Evolutionary conservation across 768 basidiomycete genomes (phyloP).

Genomic region (Leccinum arenicola): DNA sequence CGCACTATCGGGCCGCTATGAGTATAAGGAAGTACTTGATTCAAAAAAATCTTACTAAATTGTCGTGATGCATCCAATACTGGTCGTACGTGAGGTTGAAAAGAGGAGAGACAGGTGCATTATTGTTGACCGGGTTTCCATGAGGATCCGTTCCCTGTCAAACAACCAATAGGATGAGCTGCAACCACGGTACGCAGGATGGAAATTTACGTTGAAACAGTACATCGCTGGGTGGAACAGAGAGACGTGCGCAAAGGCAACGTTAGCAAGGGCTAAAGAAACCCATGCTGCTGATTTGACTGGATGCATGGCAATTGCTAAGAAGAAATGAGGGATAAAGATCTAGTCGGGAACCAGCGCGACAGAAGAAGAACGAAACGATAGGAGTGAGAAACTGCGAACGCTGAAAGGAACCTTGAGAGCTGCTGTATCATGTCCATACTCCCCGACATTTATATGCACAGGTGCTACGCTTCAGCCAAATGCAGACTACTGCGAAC

Average conservation of each 20-base stretch:
- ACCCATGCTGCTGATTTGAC: conserved; percentile 1
- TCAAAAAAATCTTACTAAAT: conserved; percentile 3
- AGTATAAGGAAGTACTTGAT: not conserved
- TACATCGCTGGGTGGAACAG: not conserved
- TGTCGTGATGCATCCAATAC: conserved; percentile 2
- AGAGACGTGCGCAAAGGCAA: conserved; percentile 6
- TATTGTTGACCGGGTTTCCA: not conserved
- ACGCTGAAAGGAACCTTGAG: not conserved
- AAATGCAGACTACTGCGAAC: not conserved
- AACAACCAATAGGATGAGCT: not conserved
- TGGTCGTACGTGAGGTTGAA: not conserved
- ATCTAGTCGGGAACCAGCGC: conserved; percentile 8
- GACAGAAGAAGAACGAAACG: not conserved
- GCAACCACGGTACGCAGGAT: not conserved
- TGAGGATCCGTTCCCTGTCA: conserved; percentile 1
- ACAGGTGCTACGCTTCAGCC: not conserved
- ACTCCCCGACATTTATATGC: conserved; percentile 5
- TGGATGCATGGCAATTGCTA: conserved; percentile 1
- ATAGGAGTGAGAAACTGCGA: not conserved
- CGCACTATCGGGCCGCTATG: conserved; percentile 3
- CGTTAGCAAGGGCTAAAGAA: conserved; percentile 9
- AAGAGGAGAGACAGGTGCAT: not conserved
- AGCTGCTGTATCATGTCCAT: not conserved
- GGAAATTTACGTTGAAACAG: conserved; percentile 4
- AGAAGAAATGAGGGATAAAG: not conserved